Evolutionary conservation across 2,329 filamentous ascomycete species (phyloP).

Genomic region (Claviceps maximensis): DNA sequence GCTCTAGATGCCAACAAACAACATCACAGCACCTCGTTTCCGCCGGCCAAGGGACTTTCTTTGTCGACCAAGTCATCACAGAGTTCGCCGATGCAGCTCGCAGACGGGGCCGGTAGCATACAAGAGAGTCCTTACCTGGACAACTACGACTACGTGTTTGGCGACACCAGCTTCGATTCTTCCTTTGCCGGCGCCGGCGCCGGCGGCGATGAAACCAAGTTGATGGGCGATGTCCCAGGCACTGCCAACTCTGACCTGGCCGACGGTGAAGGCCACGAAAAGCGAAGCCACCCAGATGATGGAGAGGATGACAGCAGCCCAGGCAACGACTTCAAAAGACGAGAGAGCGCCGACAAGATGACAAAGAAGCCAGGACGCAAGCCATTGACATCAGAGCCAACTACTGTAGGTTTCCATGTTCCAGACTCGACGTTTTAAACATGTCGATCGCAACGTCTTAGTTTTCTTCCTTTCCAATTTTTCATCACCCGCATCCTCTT

Average conservation of each 20-base stretch:
- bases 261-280: slow-evolving; percentile 44
- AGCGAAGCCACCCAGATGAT: slow-evolving; percentile 59
- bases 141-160: slow-evolving; percentile 61
- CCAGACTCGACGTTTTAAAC: background rate
- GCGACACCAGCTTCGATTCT: slow-evolving; percentile 67
- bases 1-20: slow-evolving; percentile 59
- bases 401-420: slow-evolving; percentile 55
- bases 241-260: slow-evolving; percentile 43
- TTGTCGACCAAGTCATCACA: slow-evolving; percentile 37
- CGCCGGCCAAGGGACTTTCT: slow-evolving; percentile 25
- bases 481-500: background rate
- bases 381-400: slow-evolving; percentile 88
- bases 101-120: slow-evolving; percentile 27
- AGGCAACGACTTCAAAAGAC: slow-evolving; percentile 48
- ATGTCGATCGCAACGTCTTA: background rate
- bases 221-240: slow-evolving; percentile 63
- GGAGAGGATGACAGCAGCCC: slow-evolving; percentile 47
- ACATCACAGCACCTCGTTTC: slow-evolving; percentile 19
- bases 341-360: slow-evolving; percentile 71
- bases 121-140: slow-evolving; percentile 76
- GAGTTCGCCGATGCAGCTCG: slow-evolving; percentile 32
- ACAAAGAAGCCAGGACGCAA: slow-evolving; percentile 95
- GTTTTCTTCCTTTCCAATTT: background rate
- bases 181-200: slow-evolving; percentile 29
- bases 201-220: slow-evolving; percentile 37